Evolutionary conservation across 768 basidiomycete genomes (phyloP).

Genomic region (Lyophyllum shimeji): DNA sequence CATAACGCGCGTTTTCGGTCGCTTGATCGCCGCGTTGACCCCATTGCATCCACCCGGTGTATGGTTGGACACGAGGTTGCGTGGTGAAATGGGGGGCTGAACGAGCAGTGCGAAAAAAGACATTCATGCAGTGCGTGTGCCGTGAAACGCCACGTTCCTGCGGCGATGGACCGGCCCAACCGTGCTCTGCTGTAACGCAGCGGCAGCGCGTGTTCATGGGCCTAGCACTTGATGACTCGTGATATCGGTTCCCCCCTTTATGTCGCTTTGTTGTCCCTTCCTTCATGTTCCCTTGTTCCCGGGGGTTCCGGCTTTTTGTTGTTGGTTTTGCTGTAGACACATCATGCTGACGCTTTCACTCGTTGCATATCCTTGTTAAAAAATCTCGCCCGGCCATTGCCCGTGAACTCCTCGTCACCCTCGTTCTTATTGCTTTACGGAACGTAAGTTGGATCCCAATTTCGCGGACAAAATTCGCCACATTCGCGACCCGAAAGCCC

Average conservation of each 20-base stretch:
- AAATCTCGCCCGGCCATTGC: constrained; percentile 16
- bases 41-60: constrained; percentile 64
- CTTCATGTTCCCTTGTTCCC: constrained; percentile 25
- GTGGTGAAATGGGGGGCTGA: constrained; percentile 98
- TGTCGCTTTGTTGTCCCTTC: constrained; percentile 31
- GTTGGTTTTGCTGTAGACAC: constrained; percentile 36
- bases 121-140: constrained; percentile 33
- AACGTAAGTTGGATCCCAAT: constrained; percentile 74
- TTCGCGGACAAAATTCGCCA: constrained; percentile 89
- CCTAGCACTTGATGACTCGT: constrained; percentile 60
- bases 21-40: constrained; percentile 87
- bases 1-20: constrained; percentile 83
- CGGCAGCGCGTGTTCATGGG: constrained; percentile 48
- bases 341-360: constrained; percentile 66
- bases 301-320: constrained; percentile 23
- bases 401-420: constrained; percentile 26
- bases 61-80: constrained; percentile 83
- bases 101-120: constrained; percentile 90
- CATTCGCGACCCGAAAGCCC: constrained; percentile 80
- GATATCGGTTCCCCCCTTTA: constrained; percentile 62
- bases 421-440: constrained; percentile 20
- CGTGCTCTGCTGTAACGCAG: constrained; percentile 75
- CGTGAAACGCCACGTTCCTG: constrained; percentile 31
- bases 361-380: constrained; percentile 48
- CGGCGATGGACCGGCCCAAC: constrained; percentile 48